Evolutionary conservation across 169 alveolate species (phyloP), one percentile per base, ranked within the genome.

Genomic region (Eimeria brunetti): DNA sequence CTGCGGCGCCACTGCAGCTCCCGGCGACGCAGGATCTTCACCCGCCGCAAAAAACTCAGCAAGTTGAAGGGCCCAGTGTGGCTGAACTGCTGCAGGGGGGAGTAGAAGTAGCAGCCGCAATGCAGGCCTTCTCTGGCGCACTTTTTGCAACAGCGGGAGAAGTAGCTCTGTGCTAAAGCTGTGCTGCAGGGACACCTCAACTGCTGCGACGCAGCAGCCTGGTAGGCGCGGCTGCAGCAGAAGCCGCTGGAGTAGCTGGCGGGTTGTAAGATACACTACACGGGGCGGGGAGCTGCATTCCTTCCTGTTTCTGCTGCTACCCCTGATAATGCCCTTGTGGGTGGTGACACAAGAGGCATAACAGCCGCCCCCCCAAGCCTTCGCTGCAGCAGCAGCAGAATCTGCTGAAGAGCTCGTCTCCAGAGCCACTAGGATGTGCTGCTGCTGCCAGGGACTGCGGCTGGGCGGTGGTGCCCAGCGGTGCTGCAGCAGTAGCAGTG

Each of bases 91-190:
- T 20, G 90, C 90, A n/a, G 90, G 90, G 22, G 90, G 90, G 22
- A 83, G 36, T 33, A 83, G 38, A 0, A 83, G 58, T 56, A 83
- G 90, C 67, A 83, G 36, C 76, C 90, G 69, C 51, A 83, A 53
- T 22, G 90, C 33, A 51, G 90, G 90, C 51, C 73, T 83, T 27
- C 36, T 83, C 67, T 53, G 90, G 53, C 58, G 62, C 56, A 83
- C 90, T 58, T 56, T 83, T 9, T 60, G 90, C 76, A 83, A 60
- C 33, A 83, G 90, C 18, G 90, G 90, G 46, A 83, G 90, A 56
- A 83, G 90, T 33, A 83, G 38, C 41, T 83, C 90, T 76, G 90
- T 83, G 90, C 90, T 83, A 33, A 83, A 83, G 49, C 90, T 60
- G 90, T 83, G 90, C 36, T 33, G 90, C 24, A 83, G 18, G 27